These are phyloP conservation scores for Cajanus cajan DNA, from an alignment of 306 rosid species.

Conservation along the genomic window DNA sequence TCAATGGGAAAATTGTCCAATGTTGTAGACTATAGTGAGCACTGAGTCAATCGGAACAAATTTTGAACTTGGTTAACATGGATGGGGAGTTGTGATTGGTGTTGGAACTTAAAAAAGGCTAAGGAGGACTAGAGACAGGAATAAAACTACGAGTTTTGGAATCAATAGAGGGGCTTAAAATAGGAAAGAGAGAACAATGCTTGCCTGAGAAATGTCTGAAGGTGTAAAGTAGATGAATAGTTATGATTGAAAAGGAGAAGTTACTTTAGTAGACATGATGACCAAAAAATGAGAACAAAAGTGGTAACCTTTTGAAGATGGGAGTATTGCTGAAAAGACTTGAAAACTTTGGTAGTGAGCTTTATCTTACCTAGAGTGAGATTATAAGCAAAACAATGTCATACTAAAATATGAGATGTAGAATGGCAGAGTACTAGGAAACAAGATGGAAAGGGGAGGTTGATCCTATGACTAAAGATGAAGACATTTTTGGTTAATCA, in stretches of 20 bases:
- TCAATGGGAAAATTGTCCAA: neutral
- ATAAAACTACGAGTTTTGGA: neutral
- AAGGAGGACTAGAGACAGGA: neutral
- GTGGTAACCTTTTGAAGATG: too few relatives aligned
- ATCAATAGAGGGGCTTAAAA: neutral
- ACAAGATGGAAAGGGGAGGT: neutral
- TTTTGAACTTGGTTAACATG: too few relatives aligned
- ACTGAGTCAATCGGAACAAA: neutral
- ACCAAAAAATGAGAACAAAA: neutral
- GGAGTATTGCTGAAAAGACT: too few relatives aligned
- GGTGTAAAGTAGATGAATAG: neutral
- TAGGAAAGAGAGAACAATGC: neutral
- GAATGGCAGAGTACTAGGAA: neutral
- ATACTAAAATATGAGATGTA: neutral
- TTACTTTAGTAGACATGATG: neutral
- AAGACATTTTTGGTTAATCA: neutral
- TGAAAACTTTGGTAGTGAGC: too few relatives aligned
- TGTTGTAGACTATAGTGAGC: neutral
- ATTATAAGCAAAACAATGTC: neutral
- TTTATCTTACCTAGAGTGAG: too few relatives aligned
- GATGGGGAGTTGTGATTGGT: too few relatives aligned
- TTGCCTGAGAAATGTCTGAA: neutral
- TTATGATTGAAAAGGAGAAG: neutral
- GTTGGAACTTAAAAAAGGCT: neutral
- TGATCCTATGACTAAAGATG: neutral